Percentiles rank a stretch among this genome's conserved stretches.
Conservation (phyloP, 257 asterid genomes). For the Lycium barbarum region DNA sequence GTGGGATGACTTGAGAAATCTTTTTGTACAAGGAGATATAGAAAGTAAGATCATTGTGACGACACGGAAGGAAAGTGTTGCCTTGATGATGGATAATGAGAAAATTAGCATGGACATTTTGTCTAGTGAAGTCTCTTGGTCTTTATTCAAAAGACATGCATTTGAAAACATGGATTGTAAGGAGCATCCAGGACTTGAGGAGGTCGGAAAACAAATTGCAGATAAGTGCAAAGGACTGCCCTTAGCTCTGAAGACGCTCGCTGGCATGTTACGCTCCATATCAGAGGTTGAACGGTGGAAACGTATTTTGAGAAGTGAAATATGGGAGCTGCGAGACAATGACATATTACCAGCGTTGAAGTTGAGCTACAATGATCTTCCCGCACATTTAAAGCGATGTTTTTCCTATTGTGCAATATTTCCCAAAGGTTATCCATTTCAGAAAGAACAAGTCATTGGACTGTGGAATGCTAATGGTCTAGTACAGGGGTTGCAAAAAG, state of each 20-base stretch:
- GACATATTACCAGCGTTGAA: slow-evolving; percentile 29
- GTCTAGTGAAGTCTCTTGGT: background rate
- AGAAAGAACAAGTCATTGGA: slow-evolving; percentile 21
- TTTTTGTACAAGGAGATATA: slow-evolving; percentile 45
- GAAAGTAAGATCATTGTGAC: slow-evolving; percentile 68
- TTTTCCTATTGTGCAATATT: slow-evolving; percentile 42
- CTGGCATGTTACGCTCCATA: background rate
- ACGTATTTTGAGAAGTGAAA: slow-evolving; percentile 25
- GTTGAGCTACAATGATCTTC: slow-evolving; percentile 42
- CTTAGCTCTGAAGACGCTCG: background rate
- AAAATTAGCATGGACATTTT: background rate
- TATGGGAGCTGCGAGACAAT: slow-evolving; percentile 31
- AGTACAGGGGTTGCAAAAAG: background rate
- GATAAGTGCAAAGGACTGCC: slow-evolving; percentile 25
- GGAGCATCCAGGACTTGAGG: background rate
- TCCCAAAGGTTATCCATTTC: slow-evolving; percentile 39
- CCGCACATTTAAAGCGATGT: slow-evolving; percentile 32
- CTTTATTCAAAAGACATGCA: slow-evolving; percentile 27
- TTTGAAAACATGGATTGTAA: background rate
- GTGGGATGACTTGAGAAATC: slow-evolving; percentile 45
- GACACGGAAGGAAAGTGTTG: slow-evolving; percentile 55
- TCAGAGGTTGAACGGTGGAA: background rate
- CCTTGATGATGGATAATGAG: slow-evolving; percentile 41
- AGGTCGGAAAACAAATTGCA: background rate
- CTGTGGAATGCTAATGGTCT: slow-evolving; percentile 36